Evolutionary conservation across 495 filamentous ascomycete genomes (phyloP).

Genomic region (Viridothelium virens): DNA sequence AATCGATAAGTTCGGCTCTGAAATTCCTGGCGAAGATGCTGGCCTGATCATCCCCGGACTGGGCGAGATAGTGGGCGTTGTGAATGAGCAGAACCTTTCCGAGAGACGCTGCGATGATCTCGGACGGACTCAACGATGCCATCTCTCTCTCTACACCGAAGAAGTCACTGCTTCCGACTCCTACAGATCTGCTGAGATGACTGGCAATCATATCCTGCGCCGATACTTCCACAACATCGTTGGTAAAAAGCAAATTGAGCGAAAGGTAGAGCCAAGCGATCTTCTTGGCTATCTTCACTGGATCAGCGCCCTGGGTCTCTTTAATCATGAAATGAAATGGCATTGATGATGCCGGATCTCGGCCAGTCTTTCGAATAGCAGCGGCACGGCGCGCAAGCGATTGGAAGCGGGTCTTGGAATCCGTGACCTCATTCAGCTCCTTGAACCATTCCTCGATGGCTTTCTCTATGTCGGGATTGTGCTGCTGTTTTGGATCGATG

Average conservation of each 20-base stretch:
- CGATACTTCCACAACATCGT: background rate
- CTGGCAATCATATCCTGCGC: background rate
- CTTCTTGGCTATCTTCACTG: background rate
- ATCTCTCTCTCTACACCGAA: background rate
- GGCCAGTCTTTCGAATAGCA: background rate
- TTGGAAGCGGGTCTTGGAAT: background rate
- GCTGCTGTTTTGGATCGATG: background rate
- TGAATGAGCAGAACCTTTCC: background rate
- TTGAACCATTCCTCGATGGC: background rate
- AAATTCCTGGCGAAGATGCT: background rate
- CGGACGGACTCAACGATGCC: background rate
- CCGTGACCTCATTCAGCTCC: background rate
- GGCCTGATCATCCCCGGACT: background rate
- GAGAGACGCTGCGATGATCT: background rate
- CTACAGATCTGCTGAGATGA: background rate
- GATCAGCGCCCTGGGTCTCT: background rate
- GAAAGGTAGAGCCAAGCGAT: background rate
- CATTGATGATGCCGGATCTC: background rate
- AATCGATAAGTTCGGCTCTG: background rate
- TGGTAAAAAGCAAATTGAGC: background rate
- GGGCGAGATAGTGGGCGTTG: background rate
- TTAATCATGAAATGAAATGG: background rate
- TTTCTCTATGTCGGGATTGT: background rate
- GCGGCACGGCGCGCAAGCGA: background rate
- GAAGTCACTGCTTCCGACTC: background rate